A percentile compares a stretch with the other conserved stretches of the same genome.
Evolutionary conservation across 2,329 filamentous ascomycete species (phyloP).

Genomic region (Pseudocercospora cruenta): DNA sequence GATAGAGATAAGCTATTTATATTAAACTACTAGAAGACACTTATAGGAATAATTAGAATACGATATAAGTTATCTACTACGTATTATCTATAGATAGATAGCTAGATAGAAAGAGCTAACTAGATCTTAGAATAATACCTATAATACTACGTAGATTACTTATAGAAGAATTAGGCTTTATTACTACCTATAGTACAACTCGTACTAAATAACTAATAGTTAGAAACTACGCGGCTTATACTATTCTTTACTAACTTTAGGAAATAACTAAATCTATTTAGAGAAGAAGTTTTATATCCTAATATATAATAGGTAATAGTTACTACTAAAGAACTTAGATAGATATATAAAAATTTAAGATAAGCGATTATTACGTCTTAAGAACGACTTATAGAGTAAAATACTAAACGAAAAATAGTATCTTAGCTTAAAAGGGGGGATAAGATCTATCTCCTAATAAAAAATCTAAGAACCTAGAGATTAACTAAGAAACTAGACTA

Average conservation of each 20-base stretch:
- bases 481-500: slow-evolving; percentile 11
- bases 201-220: slow-evolving; percentile 28
- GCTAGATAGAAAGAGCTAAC: slow-evolving; percentile 35
- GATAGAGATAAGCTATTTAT: slow-evolving; percentile 32
- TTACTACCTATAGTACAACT: slow-evolving; percentile 31
- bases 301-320: slow-evolving; percentile 4
- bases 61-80: slow-evolving; percentile 31
- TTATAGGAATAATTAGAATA: slow-evolving; percentile 26
- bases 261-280: slow-evolving; percentile 11
- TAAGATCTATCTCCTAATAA: too few species aligned
- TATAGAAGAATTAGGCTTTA: slow-evolving; percentile 30
- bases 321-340: neutral
- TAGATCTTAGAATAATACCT: slow-evolving; percentile 34
- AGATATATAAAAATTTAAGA: neutral
- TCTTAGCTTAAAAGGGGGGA: slow-evolving; percentile 18
- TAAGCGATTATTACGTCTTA: neutral
- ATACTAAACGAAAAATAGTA: slow-evolving; percentile 15
- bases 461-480: slow-evolving; percentile 8
- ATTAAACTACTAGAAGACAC: slow-evolving; percentile 28
- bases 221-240: slow-evolving; percentile 20
- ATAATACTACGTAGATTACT: slow-evolving; percentile 27
- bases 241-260: slow-evolving; percentile 31
- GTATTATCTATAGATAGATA: slow-evolving; percentile 36
- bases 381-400: neutral
- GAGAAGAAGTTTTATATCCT: neutral